Evolutionary conservation across 2,329 filamentous ascomycete genomes (phyloP).

Genomic region (Westerdykella aurantiaca): DNA sequence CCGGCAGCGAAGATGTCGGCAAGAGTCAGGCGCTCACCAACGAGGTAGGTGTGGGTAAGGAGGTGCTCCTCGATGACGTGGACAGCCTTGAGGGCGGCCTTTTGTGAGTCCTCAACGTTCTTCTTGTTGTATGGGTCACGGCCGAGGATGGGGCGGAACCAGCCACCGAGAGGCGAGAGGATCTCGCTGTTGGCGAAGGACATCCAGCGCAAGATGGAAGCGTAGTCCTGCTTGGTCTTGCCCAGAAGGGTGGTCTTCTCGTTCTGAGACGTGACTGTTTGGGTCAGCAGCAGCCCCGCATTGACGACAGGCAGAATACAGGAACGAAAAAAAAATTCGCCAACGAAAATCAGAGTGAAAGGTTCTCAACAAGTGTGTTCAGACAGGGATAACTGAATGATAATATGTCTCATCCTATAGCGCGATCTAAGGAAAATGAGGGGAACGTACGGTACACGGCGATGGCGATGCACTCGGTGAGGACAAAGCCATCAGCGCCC

Average conservation of each 20-base stretch:
- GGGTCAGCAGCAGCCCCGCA: constrained; percentile 26
- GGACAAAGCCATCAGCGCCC: constrained; percentile 81
- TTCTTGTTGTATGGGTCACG: constrained; percentile 95
- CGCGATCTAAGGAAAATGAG: constrained; percentile 28
- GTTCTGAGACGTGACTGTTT: constrained; percentile 91
- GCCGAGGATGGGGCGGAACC: constrained; percentile 84
- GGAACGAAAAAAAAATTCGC: constrained; percentile 5
- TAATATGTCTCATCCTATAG: constrained; percentile 67
- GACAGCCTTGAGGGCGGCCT: constrained; percentile 62
- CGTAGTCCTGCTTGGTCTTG: constrained; percentile 99
- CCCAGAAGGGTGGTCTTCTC: constrained; percentile 99
- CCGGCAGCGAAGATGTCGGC: constrained; percentile 83
- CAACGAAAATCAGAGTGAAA: constrained; percentile 80
- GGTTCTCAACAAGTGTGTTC: constrained; percentile 84
- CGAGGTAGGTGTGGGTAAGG: constrained; percentile 88
- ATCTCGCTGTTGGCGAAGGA: constrained; percentile 92
- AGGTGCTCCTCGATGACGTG: constrained; percentile 80
- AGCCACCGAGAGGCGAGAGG: constrained; percentile 64
- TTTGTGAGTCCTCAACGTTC: constrained; percentile 73
- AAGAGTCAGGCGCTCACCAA: constrained; percentile 94
- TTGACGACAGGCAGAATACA: constrained; percentile 10
- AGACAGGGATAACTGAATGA: constrained; percentile 72
- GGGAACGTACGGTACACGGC: constrained; percentile 86
- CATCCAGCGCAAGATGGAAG: constrained; percentile 97
- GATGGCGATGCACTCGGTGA: constrained; percentile 89